A percentile compares a stretch with the other conserved stretches of the same genome.
These are phyloP conservation scores for Leucaena leucocephala DNA, from an alignment of 306 rosid species.

Conservation along the genomic window DNA sequence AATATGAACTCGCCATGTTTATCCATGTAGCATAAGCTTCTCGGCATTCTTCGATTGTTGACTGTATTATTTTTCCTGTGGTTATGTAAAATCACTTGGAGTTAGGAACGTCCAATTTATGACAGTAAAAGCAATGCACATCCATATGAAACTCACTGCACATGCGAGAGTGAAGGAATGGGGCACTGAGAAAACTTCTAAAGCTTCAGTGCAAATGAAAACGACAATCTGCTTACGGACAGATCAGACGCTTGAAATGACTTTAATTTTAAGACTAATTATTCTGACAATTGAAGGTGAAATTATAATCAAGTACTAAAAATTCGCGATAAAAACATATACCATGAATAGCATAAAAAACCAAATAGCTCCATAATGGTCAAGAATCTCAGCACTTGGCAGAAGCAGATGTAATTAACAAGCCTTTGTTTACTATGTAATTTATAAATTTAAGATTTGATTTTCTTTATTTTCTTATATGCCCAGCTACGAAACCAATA, in stretches of 20 bases:
- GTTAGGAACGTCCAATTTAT: constrained; percentile 35
- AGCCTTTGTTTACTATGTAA: neutral
- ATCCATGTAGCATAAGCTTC: constrained; percentile 81
- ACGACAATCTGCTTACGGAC: neutral
- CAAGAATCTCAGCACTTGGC: neutral
- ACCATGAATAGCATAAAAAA: neutral
- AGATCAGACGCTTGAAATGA: constrained; percentile 17
- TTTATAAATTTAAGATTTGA: neutral
- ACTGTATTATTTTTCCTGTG: constrained; percentile 90
- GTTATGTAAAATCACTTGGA: constrained; percentile 35
- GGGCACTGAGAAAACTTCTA: neutral
- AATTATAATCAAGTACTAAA: neutral
- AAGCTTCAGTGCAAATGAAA: constrained; percentile 1
- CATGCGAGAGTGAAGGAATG: neutral
- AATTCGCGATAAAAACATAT: neutral
- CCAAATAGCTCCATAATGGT: neutral
- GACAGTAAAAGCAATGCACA: constrained; percentile 7
- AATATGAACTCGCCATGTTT: constrained; percentile 54
- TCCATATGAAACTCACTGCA: neutral
- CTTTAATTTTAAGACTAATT: neutral
- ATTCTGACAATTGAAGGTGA: neutral
- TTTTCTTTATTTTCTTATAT: neutral
- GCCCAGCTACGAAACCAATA: constrained; percentile 9
- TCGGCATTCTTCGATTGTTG: constrained; percentile 92
- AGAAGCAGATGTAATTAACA: neutral